Base-by-base conservation (phyloP, 2,329 filamentous ascomycete species). In the Cladosporium sp. region DNA sequence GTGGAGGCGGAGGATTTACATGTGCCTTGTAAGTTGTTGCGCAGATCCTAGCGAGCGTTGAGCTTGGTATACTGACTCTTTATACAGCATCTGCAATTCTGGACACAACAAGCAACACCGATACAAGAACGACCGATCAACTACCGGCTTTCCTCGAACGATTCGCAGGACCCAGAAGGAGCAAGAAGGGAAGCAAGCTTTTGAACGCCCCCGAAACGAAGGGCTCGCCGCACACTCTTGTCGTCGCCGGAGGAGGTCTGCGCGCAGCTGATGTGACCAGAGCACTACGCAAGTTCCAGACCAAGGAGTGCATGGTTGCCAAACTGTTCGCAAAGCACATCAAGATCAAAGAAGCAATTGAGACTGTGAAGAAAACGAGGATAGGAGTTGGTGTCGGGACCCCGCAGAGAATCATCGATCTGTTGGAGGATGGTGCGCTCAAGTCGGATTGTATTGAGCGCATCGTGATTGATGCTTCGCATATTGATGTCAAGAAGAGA, bases 241-340 rank as follows among this genome's bases (percentile, higher is more conserved):
- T 98, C 30, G 79, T 98, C n/a, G 83, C 91, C 11, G 82, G 82
- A 7, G 89, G 91, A 5, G 93, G 89, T 0, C 74, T 96, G 50
- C 78, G 93, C 61, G 90, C 93, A 4, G 90, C 92, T 13, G 88
- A 97, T 63, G 71, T 96, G 40, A 84, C 86, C 22, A 86, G 87
- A 61, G 78, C 82, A 2, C 73, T 95, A 55, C 80, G 89, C 41
- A 83, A 83, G 57, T 92, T 93, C 60, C 87, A 91, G 64, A 84
- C 78, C 46, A 89, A 93, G 66, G 83, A 88, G 7, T 82, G 79
- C 43, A 78, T 81, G 39, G 84, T 98, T 1, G 86, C 88, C 2
- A 98, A 98, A 69, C 75, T 98, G 65, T 98, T 98, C 68, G 92
- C 93, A 27, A 98, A 98, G 69, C 93, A 98, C 68, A 95, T 98